Base-by-base conservation (phyloP, 768 basidiomycete species). In the Termitomyces sp. region DNA sequence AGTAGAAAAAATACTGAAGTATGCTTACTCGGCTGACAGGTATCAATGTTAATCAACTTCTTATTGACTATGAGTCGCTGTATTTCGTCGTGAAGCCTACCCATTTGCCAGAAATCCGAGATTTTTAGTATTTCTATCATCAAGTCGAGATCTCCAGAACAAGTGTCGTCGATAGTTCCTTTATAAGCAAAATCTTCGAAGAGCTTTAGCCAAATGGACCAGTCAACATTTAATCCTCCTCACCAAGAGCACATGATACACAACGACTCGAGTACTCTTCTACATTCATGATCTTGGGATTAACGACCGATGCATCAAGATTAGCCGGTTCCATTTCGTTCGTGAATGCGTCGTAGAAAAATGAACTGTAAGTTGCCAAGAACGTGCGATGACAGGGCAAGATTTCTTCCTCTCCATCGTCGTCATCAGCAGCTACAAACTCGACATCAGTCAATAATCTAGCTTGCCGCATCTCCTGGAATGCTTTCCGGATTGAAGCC, bases 351-450 rank as follows among this genome's bases (percentile, higher is more conserved):
- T 68, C 60, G 16, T 59, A 53, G 59, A 78, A 75, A 57, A 71
- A 63, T 14, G 66, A 62, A 59, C 69, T 71, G 34, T 60, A 68
- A 4, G 71, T 73, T 16, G 71, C 70, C 34, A 81, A 63, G 55
- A 76, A 75, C 3, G 67, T 56, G 5, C 75, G 73, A 60, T 80
- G 80, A 1, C 75, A 78, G 4, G 65, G 64, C n/a, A 77, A 64
- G 4, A 54, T 61, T 17, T 56, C 61, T 7, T 46, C 63, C 8
- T 66, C 63, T 29, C 12, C 49, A 37, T 29, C 32, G 25, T 49
- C 46, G 11, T 61, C 55, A 4, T 66, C 63, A 6, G 55, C 60
- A 1, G 71, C 59, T 23, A 62, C 47, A 51, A 82, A 75, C 4
- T 62, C 49, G 23, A 78, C 70, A 60, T 80, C 78, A 0, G 71